phyloP scores from a whole-genome alignment of 805 yeast genomes.

The Metschnikowia shivogae region DNA sequence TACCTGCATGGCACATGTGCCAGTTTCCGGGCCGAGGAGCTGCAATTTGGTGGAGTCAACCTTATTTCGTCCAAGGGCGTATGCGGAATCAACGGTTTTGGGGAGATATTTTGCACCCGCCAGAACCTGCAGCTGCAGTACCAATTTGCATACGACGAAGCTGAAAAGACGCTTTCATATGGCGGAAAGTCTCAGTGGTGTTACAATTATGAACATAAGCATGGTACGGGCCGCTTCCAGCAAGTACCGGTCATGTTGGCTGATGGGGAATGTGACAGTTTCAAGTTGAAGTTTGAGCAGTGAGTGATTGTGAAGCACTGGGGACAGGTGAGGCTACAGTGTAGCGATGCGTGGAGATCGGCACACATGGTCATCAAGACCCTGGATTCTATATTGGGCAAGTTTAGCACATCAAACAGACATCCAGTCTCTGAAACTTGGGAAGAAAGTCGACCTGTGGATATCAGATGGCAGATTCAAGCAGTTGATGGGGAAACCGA shows the following conservation, averaged over 20 bases:
- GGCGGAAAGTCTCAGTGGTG: constrained; percentile 66
- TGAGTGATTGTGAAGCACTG: too few species aligned
- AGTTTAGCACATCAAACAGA: too few species aligned
- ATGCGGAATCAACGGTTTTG: constrained; percentile 45
- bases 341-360: too few species aligned
- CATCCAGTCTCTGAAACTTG: too few species aligned
- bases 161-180: constrained; percentile 45
- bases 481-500: too few species aligned
- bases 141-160: constrained; percentile 57
- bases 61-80: constrained; percentile 68
- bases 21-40: constrained; percentile 51
- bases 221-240: constrained; percentile 28
- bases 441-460: too few species aligned
- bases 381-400: too few species aligned
- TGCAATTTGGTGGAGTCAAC: constrained; percentile 70
- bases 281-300: constrained; percentile 5
- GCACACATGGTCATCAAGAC: too few species aligned
- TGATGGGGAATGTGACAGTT: constrained; percentile 16
- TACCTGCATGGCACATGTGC: constrained; percentile 83
- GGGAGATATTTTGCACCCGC: constrained; percentile 15
- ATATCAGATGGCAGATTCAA: too few species aligned
- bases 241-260: constrained; percentile 51
- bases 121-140: constrained; percentile 21
- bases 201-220: constrained; percentile 37
- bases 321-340: too few species aligned